Evolutionary conservation across 192 early-diverging fungal genomes (phyloP).

Genomic region (Umbelopsis vinacea): DNA sequence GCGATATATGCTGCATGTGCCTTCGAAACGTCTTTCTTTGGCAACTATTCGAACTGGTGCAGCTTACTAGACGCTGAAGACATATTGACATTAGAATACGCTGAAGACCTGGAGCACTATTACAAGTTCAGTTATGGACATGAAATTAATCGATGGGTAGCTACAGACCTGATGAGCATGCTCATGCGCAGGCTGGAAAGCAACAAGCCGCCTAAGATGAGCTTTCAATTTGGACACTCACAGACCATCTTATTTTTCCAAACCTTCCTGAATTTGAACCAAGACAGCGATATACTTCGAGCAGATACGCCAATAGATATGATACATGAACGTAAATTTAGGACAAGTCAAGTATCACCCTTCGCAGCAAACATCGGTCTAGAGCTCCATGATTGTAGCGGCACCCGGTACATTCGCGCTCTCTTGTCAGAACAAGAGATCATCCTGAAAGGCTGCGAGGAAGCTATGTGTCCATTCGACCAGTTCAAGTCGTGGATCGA

Average conservation of each 20-base stretch:
- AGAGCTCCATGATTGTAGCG: constrained; percentile 16
- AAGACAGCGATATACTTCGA: not conserved
- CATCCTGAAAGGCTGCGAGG: not conserved
- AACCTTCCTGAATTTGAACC: constrained; percentile 9
- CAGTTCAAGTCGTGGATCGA: not conserved
- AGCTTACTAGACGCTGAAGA: not conserved
- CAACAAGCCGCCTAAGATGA: constrained; percentile 8
- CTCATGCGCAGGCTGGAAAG: not conserved
- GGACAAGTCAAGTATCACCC: not conserved
- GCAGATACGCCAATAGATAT: constrained; percentile 6
- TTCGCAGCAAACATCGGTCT: constrained; percentile 26
- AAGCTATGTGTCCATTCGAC: not conserved
- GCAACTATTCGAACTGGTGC: constrained; percentile 9
- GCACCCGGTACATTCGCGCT: not conserved
- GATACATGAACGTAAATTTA: constrained; percentile 19
- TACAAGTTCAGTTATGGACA: constrained; percentile 26
- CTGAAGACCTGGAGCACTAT: constrained; percentile 21
- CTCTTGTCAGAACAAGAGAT: not conserved
- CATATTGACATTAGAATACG: constrained; percentile 19
- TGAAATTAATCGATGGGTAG: constrained; percentile 17
- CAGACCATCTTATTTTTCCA: constrained; percentile 22
- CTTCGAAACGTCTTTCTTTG: constrained; percentile 16
- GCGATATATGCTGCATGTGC: constrained; percentile 21
- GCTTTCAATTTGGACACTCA: constrained; percentile 27
- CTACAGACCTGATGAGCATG: not conserved